These are phyloP conservation scores for Tolypocladium pustulatum DNA, from an alignment of 2,329 filamentous ascomycete species.

Conservation along the genomic window DNA sequence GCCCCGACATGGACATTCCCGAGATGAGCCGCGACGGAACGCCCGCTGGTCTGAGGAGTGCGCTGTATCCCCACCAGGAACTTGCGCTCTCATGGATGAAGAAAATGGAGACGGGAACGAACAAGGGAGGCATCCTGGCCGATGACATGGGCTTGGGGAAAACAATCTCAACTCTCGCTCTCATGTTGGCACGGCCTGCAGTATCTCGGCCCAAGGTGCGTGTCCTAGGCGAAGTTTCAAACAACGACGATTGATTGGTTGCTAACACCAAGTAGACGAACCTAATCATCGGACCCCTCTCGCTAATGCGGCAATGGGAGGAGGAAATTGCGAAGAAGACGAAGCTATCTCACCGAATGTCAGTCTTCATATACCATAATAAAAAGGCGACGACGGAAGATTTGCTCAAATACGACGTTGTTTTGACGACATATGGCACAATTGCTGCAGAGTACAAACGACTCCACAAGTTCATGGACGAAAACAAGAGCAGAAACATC, in stretches of 20 bases:
- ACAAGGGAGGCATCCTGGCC: conserved; percentile 79
- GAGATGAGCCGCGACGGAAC: conserved; percentile 55
- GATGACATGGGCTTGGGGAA: conserved; percentile 94
- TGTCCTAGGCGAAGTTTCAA: neutral
- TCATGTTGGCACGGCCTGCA: conserved; percentile 62
- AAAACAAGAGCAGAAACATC: conserved; percentile 29
- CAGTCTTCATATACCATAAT: conserved; percentile 60
- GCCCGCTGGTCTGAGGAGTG: conserved; percentile 55
- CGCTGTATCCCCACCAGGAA: conserved; percentile 73
- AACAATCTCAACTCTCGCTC: conserved; percentile 72
- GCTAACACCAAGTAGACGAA: conserved; percentile 51
- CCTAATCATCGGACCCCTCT: conserved; percentile 73
- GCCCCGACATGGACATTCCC: conserved; percentile 57
- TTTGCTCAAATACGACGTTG: conserved; percentile 60
- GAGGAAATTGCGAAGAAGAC: conserved; percentile 66
- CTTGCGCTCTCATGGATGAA: conserved; percentile 77
- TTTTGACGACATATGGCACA: conserved; percentile 82
- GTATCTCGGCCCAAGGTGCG: conserved; percentile 25
- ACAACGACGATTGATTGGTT: neutral
- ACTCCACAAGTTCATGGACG: conserved; percentile 40
- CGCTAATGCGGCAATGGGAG: conserved; percentile 76
- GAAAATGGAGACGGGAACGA: conserved; percentile 64
- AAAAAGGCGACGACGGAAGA: conserved; percentile 52
- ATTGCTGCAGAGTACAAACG: conserved; percentile 53
- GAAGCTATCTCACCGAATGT: conserved; percentile 45